phyloP scores from a whole-genome alignment of 805 yeast genomes.

The Wickerhamiella slavikovae region DNA sequence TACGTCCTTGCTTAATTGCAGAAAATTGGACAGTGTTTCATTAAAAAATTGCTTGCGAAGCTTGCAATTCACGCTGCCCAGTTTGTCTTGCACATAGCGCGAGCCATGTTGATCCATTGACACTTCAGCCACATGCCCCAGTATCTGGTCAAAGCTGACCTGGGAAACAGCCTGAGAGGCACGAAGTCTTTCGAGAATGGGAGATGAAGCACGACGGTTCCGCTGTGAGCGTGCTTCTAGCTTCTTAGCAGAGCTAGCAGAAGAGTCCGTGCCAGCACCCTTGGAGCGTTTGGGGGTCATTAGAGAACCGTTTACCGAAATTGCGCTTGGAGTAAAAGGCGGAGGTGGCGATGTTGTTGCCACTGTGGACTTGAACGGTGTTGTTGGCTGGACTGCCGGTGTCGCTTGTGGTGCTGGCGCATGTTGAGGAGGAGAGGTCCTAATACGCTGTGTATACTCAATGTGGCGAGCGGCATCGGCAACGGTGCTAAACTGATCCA shows the following conservation, averaged over 20 bases:
- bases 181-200: background rate
- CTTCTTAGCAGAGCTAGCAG: background rate
- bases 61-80: conserved; percentile 38
- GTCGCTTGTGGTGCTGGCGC: too few species aligned
- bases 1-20: conserved; percentile 81
- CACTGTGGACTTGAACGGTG: background rate
- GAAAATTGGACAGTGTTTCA: conserved; percentile 55
- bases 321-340: background rate
- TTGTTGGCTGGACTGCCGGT: too few species aligned
- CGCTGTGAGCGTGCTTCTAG: background rate
- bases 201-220: background rate
- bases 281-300: too few species aligned
- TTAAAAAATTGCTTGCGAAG: conserved; percentile 68
- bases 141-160: too few species aligned
- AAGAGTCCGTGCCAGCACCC: too few species aligned
- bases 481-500: conserved; percentile 11
- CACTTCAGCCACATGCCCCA: conserved; percentile 78
- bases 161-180: too few species aligned
- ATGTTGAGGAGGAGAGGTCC: too few species aligned
- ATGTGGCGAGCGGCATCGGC: conserved; percentile 13
- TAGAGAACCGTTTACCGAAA: too few species aligned
- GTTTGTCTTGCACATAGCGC: conserved; percentile 79
- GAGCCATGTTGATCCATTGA: conserved; percentile 96
- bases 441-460: conserved; percentile 4
- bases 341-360: background rate